Evolutionary conservation across 768 basidiomycete species (phyloP).

Genomic region (Cyclocybe aegerita): DNA sequence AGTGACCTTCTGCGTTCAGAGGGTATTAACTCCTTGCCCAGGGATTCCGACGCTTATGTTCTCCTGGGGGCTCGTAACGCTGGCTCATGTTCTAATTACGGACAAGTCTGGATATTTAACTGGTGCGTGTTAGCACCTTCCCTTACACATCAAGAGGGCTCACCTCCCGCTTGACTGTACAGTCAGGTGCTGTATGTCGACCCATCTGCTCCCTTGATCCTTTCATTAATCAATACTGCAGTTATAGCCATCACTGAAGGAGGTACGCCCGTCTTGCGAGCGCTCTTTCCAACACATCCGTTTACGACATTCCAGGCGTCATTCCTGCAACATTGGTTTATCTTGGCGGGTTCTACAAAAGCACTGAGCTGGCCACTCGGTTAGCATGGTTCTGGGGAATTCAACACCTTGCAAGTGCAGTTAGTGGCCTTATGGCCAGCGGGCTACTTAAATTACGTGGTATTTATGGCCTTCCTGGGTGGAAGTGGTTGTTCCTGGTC

Average conservation of each 20-base stretch:
- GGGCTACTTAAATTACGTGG: constrained; percentile 37
- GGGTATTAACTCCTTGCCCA: constrained; percentile 4
- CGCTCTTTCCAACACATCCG: not conserved
- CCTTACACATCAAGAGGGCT: not conserved
- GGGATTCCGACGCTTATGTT: constrained; percentile 41
- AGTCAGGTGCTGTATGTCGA: constrained; percentile 32
- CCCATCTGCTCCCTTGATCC: not conserved
- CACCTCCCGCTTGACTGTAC: not conserved
- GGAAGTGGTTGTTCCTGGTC: constrained; percentile 42
- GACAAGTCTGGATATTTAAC: constrained; percentile 35
- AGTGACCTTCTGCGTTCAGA: not conserved
- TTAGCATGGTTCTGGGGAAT: constrained; percentile 45
- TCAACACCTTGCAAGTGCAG: constrained; percentile 35
- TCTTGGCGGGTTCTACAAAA: constrained; percentile 41
- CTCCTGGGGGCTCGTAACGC: constrained; percentile 37
- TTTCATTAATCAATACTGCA: constrained; percentile 5
- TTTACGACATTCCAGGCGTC: constrained; percentile 17
- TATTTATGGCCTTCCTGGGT: constrained; percentile 32
- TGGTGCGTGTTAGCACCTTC: constrained; percentile 13
- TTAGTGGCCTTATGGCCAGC: constrained; percentile 40
- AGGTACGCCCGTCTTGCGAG: constrained; percentile 13
- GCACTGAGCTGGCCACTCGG: constrained; percentile 40
- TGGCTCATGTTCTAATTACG: constrained; percentile 34
- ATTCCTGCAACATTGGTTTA: constrained; percentile 41
- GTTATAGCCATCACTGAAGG: constrained; percentile 42